Conservation (phyloP, 2,329 filamentous ascomycete genomes). For the Cytospora mali region DNA sequence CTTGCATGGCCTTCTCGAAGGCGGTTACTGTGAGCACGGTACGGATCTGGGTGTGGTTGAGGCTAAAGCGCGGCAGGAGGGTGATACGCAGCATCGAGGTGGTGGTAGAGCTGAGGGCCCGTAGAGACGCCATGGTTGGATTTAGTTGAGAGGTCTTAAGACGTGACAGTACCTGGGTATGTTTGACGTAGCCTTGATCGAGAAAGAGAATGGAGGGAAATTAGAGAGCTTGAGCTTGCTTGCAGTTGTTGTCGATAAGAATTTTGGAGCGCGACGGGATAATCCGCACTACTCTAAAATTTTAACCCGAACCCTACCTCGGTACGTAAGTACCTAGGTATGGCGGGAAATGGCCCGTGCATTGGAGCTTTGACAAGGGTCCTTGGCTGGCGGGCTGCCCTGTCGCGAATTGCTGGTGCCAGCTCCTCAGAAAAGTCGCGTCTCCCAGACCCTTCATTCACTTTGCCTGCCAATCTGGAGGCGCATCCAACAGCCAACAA, state of each 20-base stretch:
- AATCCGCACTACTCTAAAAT: too few relatives aligned
- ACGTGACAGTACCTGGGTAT: background rate
- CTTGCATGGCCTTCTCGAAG: background rate
- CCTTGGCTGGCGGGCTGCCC: background rate
- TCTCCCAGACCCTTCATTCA: conserved; percentile 11
- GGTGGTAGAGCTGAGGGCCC: background rate
- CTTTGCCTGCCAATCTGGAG: background rate
- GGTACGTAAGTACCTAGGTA: background rate
- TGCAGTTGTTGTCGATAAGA: background rate
- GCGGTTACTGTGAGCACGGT: background rate
- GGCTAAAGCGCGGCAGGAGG: background rate
- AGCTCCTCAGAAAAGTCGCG: conserved; percentile 23
- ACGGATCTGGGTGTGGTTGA: background rate
- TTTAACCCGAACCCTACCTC: background rate
- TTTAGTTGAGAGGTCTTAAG: background rate
- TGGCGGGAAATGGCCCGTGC: conserved; percentile 6
- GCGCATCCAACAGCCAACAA: conserved; percentile 1
- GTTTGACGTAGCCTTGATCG: background rate
- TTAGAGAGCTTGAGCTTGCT: background rate
- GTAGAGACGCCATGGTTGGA: background rate
- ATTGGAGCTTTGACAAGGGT: background rate
- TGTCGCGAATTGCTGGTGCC: conserved; percentile 15
- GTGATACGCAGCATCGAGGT: background rate
- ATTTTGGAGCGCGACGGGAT: too few relatives aligned
- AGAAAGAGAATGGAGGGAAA: background rate